Percentiles rank a stretch among this genome's conserved stretches.
Conservation (phyloP, 2,329 filamentous ascomycete genomes). For the Scortechinia acanthostroma region DNA sequence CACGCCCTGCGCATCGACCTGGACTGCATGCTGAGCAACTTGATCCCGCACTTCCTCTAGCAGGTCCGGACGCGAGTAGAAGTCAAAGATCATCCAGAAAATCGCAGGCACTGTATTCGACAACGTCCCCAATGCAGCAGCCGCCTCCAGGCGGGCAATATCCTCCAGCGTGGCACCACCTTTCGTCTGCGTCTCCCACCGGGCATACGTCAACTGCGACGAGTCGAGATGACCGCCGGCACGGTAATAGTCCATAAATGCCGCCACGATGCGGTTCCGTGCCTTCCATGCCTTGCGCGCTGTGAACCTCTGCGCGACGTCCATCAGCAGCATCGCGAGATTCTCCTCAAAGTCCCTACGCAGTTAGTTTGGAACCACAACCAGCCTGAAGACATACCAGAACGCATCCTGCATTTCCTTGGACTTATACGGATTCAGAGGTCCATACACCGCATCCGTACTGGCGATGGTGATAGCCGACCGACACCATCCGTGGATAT, state of each 20-base stretch:
- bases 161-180: conserved; percentile 5
- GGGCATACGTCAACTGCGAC: background rate
- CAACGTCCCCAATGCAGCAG: conserved; percentile 18
- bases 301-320: background rate
- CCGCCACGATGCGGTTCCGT: background rate
- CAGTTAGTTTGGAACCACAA: background rate
- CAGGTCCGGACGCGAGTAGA: conserved; percentile 27
- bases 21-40: conserved; percentile 12
- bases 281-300: background rate
- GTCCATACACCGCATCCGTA: conserved; percentile 5
- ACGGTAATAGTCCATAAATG: background rate
- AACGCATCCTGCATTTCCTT: background rate
- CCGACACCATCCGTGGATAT: background rate
- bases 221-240: background rate
- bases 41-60: conserved; percentile 29
- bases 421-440: conserved; percentile 5
- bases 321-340: background rate
- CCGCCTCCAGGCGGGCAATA: conserved; percentile 5
- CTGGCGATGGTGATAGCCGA: background rate
- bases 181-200: conserved; percentile 3
- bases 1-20: background rate
- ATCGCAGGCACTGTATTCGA: conserved; percentile 30
- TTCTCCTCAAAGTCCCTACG: background rate
- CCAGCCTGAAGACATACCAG: background rate
- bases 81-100: conserved; percentile 34